Base-by-base conservation (phyloP, 2,329 filamentous ascomycete genomes). In the Epichloe hybrida region DNA sequence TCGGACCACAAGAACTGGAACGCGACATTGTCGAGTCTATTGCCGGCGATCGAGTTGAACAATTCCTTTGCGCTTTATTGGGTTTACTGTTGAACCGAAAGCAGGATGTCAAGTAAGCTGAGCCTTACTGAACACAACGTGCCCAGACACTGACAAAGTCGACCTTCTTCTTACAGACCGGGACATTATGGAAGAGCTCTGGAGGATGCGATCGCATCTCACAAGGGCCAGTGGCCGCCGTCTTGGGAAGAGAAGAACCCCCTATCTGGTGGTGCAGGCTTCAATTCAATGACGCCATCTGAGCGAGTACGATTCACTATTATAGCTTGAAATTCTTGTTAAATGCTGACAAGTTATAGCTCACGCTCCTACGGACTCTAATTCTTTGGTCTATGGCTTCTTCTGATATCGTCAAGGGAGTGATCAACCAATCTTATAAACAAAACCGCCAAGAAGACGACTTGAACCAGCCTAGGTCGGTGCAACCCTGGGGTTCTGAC, bases 1-100 rank as follows among this genome's bases (percentile, higher is more conserved):
- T 95, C 58, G 93, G 93, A 23, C 93, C 93, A 12, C 91, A 98
- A 69, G 94, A 98, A 67, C 80, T 98, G 54, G 93, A 98, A 69
- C 77, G 79, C 66, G 93, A 93, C 48, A 79, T 96, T 48, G 80
- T 83, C 54, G 87, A 91, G 64, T 70, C 77, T 46, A 70, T 83
- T 23, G 90, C 91, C 2, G 88, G 89, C 60, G 84, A 94, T 61
- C 84, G 90, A 62, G 83, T 87, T 45, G 91, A 97, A 72, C 79
- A 83, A 58, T 81, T 98, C 52, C 75, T 98, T 27, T 98, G 94
- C 73, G 89, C 89, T 55, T 70, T 98, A 57, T 74, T 98, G 43
- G 84, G 86, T 35, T 74, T 98, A 59, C 80, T 96, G 50, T 75
- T 98, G 62, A 98, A 98, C 69, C 84, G 93, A 67, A 97, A 98